Percentiles rank a stretch among this genome's conserved stretches.
Conservation (phyloP, 495 filamentous ascomycete species). For the Xylaria acuta region DNA sequence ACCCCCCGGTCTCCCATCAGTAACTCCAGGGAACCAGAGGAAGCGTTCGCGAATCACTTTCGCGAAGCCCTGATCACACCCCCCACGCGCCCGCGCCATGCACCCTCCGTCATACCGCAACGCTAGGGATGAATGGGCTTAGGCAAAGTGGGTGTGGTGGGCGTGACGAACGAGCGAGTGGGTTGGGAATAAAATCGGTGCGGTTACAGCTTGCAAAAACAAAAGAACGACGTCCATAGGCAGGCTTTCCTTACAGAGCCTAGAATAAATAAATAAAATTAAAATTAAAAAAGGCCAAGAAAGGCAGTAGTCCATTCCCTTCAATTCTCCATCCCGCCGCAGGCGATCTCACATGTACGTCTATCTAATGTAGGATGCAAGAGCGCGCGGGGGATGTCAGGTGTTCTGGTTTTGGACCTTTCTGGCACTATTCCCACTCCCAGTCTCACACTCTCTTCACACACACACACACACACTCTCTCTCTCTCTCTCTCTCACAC, state of each 20-base stretch:
- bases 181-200: constrained; percentile 16
- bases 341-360: constrained; percentile 21
- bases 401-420: constrained; percentile 18
- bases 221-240: neutral
- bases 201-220: constrained; percentile 2
- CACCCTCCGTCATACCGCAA: constrained; percentile 24
- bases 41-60: constrained; percentile 28
- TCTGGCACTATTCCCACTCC: constrained; percentile 12
- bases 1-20: neutral
- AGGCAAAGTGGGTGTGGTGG: too few relatives aligned
- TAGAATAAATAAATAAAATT: too few relatives aligned
- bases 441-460: neutral
- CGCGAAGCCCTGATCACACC: constrained; percentile 24
- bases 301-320: neutral
- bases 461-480: too few relatives aligned
- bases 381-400: constrained; percentile 12
- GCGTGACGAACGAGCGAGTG: constrained; percentile 15
- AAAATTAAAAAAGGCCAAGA: too few relatives aligned
- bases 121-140: constrained; percentile 1
- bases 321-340: constrained; percentile 15
- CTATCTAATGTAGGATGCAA: constrained; percentile 6
- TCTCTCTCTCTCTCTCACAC: neutral
- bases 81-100: constrained; percentile 21
- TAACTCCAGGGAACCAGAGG: constrained; percentile 14
- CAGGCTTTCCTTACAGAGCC: too few relatives aligned